Percentiles rank a stretch among this genome's conserved stretches.
These are phyloP conservation scores for Podaxis sp. DNA, from an alignment of 768 basidiomycete genomes.

Conservation along the genomic window DNA sequence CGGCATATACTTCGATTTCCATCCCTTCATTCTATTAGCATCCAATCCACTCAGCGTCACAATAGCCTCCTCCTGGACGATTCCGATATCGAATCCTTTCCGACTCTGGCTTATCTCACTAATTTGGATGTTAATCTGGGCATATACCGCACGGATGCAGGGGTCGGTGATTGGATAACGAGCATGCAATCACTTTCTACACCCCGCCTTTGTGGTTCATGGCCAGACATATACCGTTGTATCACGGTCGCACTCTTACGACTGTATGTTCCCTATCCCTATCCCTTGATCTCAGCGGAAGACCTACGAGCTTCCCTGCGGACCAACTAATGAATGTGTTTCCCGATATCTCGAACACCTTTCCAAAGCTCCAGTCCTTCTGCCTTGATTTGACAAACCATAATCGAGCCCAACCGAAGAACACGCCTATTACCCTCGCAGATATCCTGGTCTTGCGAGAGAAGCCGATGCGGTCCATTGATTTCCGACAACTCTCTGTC, in stretches of 20 bases:
- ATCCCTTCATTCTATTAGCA: neutral
- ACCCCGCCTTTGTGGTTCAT: neutral
- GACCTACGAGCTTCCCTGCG: neutral
- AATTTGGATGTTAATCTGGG: neutral
- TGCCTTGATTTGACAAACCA: neutral
- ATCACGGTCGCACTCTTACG: neutral
- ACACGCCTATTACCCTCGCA: neutral
- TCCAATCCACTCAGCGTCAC: neutral
- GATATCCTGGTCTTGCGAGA: neutral
- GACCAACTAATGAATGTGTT: neutral
- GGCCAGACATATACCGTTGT: neutral
- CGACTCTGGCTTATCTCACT: neutral
- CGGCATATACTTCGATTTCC: neutral
- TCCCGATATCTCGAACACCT: neutral
- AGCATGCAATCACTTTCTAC: neutral
- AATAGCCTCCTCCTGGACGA: neutral
- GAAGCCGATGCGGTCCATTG: neutral
- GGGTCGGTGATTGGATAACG: constrained; percentile 1
- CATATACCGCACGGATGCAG: neutral
- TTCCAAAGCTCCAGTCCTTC: neutral
- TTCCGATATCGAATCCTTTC: neutral
- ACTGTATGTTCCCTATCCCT: neutral
- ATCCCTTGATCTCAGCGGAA: neutral
- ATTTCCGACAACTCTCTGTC: neutral
- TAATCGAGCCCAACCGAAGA: neutral